Conservation (phyloP, 2,329 filamentous ascomycete species). For the Trichoderma sp. region DNA sequence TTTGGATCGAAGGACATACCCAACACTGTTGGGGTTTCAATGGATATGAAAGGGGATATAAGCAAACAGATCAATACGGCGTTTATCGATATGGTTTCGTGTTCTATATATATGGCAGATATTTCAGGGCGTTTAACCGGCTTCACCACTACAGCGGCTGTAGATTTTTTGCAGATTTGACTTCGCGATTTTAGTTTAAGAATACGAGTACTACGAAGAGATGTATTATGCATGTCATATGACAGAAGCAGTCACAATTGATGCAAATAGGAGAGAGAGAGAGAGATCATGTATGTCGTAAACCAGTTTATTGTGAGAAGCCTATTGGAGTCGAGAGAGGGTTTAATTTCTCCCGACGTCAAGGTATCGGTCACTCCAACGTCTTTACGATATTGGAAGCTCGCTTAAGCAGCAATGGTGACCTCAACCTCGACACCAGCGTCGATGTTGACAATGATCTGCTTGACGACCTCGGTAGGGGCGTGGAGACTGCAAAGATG, state of each 20-base stretch:
- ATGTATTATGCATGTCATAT: neutral
- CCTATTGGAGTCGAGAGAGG: constrained; percentile 28
- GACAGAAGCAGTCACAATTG: neutral
- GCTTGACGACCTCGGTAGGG: constrained; percentile 96
- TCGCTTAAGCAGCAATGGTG: constrained; percentile 77
- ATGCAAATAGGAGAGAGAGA: neutral
- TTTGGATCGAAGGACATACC: neutral
- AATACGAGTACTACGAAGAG: neutral
- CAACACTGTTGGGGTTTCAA: neutral
- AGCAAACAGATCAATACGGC: constrained; percentile 14
- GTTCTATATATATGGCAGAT: constrained; percentile 23
- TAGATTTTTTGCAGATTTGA: neutral
- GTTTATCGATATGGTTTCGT: constrained; percentile 15
- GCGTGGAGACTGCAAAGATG: constrained; percentile 73
- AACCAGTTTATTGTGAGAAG: constrained; percentile 25
- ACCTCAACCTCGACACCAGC: constrained; percentile 92
- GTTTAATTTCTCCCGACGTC: constrained; percentile 15
- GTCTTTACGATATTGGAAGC: constrained; percentile 6
- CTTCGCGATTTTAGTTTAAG: neutral
- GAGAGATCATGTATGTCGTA: constrained; percentile 3
- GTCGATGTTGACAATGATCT: constrained; percentile 96
- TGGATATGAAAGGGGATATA: constrained; percentile 6
- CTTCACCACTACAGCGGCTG: neutral
- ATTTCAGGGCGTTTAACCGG: constrained; percentile 29
- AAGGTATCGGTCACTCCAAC: constrained; percentile 11